Percentiles rank a stretch among this genome's conserved stretches.
Conservation (phyloP, 2,329 filamentous ascomycete genomes). For the Alternaria triticimaculans region DNA sequence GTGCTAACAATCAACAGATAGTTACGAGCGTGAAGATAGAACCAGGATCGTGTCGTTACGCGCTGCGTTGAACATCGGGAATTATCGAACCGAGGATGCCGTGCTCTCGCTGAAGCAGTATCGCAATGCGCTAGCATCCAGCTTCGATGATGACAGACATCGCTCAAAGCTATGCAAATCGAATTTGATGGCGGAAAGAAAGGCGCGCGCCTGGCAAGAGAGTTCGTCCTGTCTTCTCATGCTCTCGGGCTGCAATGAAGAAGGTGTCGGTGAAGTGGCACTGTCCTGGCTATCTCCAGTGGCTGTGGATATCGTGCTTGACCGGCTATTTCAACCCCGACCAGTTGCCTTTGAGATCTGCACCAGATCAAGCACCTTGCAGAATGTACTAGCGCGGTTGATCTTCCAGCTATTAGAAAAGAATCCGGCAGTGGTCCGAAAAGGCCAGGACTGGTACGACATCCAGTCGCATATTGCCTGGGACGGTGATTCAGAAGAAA, state of each 20-base stretch:
- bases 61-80: neutral
- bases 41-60: neutral
- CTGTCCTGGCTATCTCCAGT: conserved; percentile 13
- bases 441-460: conserved; percentile 3
- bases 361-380: neutral
- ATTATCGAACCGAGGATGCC: neutral
- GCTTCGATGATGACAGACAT: neutral
- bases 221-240: neutral
- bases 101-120: neutral
- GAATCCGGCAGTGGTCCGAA: conserved; percentile 4
- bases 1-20: neutral
- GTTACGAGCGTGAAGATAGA: neutral
- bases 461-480: neutral
- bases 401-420: conserved; percentile 9
- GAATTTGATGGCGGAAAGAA: neutral
- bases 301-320: conserved; percentile 6
- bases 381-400: neutral
- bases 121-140: neutral
- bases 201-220: neutral
- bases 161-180: neutral
- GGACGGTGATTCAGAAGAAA: neutral
- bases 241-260: conserved; percentile 8
- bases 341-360: conserved; percentile 7
- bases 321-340: neutral
- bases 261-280: neutral